phyloP scores from a whole-genome alignment of 257 asterid genomes.

The Plantago major region DNA sequence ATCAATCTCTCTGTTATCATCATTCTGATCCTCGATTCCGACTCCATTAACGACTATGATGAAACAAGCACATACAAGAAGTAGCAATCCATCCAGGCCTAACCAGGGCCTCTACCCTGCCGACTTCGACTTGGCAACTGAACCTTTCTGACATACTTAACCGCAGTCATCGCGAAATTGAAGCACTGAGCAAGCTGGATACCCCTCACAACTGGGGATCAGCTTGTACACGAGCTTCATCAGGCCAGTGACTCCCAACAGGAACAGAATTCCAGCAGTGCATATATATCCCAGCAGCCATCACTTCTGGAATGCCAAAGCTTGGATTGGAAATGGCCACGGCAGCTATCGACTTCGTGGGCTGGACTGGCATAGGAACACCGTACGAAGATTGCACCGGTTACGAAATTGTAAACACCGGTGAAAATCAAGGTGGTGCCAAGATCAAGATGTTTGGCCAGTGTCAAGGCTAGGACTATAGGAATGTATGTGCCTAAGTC shows the following conservation, averaged over 20 bases:
- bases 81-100: constrained; percentile 64
- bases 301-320: constrained; percentile 64
- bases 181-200: constrained; percentile 74
- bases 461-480: constrained; percentile 53
- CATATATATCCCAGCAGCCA: constrained; percentile 82
- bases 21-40: constrained; percentile 33
- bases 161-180: constrained; percentile 68
- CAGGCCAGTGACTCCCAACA: constrained; percentile 53
- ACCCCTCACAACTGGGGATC: constrained; percentile 76
- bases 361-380: constrained; percentile 32
- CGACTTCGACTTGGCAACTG: constrained; percentile 58
- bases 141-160: constrained; percentile 45
- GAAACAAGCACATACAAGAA: constrained; percentile 50
- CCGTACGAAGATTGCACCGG: constrained; percentile 67
- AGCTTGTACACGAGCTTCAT: constrained; percentile 56
- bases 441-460: constrained; percentile 60
- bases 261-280: constrained; percentile 52
- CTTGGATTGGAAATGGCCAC: constrained; percentile 53
- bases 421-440: constrained; percentile 61
- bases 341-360: too few species aligned
- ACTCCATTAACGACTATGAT: constrained; percentile 49
- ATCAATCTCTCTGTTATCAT: constrained; percentile 9
- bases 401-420: constrained; percentile 51
- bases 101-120: constrained; percentile 51
- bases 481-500: constrained; percentile 81